Percentiles rank a stretch among this genome's conserved stretches.
These are phyloP conservation scores for Phytophthora tentaculata DNA, from an alignment of 352 stramenopile species.

Conservation along the genomic window DNA sequence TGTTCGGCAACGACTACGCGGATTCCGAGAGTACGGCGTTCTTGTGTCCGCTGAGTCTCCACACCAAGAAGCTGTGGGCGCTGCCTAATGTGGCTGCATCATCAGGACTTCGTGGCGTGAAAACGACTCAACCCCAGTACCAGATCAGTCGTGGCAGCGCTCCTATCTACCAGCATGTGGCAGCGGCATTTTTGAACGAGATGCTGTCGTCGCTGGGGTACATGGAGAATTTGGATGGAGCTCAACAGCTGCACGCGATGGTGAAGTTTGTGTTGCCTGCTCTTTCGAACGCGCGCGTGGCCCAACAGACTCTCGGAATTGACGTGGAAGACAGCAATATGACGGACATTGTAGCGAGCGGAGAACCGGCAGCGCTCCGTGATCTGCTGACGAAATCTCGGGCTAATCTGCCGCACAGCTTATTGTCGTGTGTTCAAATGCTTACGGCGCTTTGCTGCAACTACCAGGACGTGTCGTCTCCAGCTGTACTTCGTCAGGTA, in stretches of 20 bases:
- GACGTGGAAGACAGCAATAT: constrained; percentile 24
- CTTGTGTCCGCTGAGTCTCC: constrained; percentile 34
- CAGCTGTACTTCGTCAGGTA: constrained; percentile 49
- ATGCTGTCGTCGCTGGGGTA: constrained; percentile 61
- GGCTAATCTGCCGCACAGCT: constrained; percentile 41
- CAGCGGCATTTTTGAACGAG: constrained; percentile 64
- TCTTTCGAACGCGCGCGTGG: constrained; percentile 48
- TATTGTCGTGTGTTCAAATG: constrained; percentile 55
- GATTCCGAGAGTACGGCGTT: constrained; percentile 29
- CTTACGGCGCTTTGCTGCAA: constrained; percentile 59
- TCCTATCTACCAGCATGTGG: constrained; percentile 57
- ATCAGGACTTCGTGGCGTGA: constrained; percentile 10
- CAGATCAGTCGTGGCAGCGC: constrained; percentile 14
- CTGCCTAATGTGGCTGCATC: constrained; percentile 34
- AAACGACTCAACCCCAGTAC: constrained; percentile 2
- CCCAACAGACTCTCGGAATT: constrained; percentile 41
- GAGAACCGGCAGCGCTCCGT: constrained; percentile 18
- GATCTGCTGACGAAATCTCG: constrained; percentile 44
- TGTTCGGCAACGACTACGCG: constrained; percentile 39
- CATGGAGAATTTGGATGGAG: constrained; percentile 51
- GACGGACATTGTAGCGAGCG: constrained; percentile 11
- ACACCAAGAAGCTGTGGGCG: constrained; percentile 39
- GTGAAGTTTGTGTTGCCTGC: constrained; percentile 65
- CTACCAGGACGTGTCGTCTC: constrained; percentile 29
- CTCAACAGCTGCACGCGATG: constrained; percentile 66